Percentiles rank a stretch among this genome's conserved stretches.
These are phyloP conservation scores for Blastobotrys arbuscula DNA, from an alignment of 1,139 yeast genomes.

Conservation along the genomic window DNA sequence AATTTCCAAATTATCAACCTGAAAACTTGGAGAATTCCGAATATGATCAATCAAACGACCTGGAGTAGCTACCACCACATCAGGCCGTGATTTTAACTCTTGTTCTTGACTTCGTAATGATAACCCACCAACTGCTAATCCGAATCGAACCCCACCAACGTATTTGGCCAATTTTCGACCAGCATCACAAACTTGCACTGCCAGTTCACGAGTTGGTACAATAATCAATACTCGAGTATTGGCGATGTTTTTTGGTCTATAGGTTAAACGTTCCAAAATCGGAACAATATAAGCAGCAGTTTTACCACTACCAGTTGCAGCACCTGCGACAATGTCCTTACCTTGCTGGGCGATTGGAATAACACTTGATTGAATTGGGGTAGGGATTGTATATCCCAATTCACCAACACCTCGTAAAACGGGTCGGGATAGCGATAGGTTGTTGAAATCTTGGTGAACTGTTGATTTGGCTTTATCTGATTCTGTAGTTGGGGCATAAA, in stretches of 20 bases:
- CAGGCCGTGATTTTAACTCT: slow-evolving; percentile 86
- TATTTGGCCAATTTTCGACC: slow-evolving; percentile 79
- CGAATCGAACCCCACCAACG: slow-evolving; percentile 70
- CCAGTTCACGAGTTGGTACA: slow-evolving; percentile 96
- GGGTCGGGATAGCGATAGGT: slow-evolving; percentile 82
- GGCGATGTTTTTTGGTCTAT: slow-evolving; percentile 78
- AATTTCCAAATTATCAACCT: slow-evolving; percentile 85
- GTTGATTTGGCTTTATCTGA: slow-evolving; percentile 34
- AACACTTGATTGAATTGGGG: slow-evolving; percentile 90
- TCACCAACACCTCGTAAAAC: slow-evolving; percentile 74
- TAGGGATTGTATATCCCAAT: slow-evolving; percentile 77
- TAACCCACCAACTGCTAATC: slow-evolving; percentile 96
- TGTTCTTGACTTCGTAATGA: slow-evolving; percentile 93
- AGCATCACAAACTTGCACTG: slow-evolving; percentile 92
- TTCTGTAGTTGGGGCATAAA: slow-evolving; percentile 32
- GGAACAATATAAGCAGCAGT: slow-evolving; percentile 98
- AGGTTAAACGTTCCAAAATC: slow-evolving; percentile 82
- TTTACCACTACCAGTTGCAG: slow-evolving; percentile 98
- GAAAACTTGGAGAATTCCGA: slow-evolving; percentile 88
- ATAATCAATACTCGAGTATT: slow-evolving; percentile 85
- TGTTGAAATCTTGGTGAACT: slow-evolving; percentile 62
- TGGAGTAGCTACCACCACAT: slow-evolving; percentile 93
- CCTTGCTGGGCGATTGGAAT: slow-evolving; percentile 92
- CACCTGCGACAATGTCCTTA: slow-evolving; percentile 97
- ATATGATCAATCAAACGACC: slow-evolving; percentile 97